Percentiles rank a stretch among this genome's conserved stretches.
phyloP scores from a whole-genome alignment of 495 filamentous ascomycete genomes.

The Neurospora terricola region DNA sequence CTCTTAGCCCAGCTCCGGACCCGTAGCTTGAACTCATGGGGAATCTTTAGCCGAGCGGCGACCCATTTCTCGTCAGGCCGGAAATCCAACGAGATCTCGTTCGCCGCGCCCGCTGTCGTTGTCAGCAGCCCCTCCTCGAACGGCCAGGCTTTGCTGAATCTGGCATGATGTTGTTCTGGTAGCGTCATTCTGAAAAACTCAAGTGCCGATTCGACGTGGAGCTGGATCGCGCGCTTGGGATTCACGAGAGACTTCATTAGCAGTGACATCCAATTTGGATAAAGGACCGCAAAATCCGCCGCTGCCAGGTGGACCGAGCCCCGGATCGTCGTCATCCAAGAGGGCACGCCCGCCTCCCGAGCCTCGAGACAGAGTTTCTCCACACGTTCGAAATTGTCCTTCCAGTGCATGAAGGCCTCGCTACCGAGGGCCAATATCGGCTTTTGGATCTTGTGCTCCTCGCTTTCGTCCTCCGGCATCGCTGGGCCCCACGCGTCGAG shows the following conservation, averaged over 20 bases:
- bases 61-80: conserved; percentile 37
- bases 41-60: conserved; percentile 36
- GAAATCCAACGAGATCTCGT: conserved; percentile 30
- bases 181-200: conserved; percentile 41
- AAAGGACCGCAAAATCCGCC: conserved; percentile 51
- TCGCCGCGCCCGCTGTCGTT: conserved; percentile 17
- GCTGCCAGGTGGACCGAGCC: conserved; percentile 49
- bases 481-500: conserved; percentile 49
- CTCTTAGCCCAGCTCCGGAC: conserved; percentile 22
- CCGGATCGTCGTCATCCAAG: conserved; percentile 50
- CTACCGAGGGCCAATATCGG: conserved; percentile 49
- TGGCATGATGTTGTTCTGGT: conserved; percentile 21
- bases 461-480: conserved; percentile 17
- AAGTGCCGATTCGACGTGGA: conserved; percentile 45
- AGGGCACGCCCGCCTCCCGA: conserved; percentile 31
- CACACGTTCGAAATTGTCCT: conserved; percentile 43
- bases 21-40: conserved; percentile 35
- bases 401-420: conserved; percentile 55
- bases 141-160: conserved; percentile 23
- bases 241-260: conserved; percentile 49
- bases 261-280: conserved; percentile 42
- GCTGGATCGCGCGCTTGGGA: conserved; percentile 43
- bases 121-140: conserved; percentile 31
- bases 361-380: conserved; percentile 41
- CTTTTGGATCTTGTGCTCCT: conserved; percentile 34